These are phyloP conservation scores for Isoetes taiwanensis DNA, from an alignment of 75 land plant species.

Conservation along the genomic window DNA sequence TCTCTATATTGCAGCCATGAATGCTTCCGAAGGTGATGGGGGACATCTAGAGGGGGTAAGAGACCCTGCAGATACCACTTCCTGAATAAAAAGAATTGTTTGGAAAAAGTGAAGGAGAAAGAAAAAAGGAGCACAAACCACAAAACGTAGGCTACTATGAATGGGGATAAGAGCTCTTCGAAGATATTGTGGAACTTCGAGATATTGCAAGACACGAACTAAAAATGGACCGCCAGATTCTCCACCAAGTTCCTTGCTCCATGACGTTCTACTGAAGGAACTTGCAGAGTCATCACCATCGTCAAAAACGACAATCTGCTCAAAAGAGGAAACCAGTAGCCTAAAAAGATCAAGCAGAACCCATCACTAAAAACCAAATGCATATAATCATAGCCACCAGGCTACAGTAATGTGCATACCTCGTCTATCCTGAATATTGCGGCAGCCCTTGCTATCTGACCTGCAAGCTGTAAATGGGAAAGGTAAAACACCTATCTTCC, in stretches of 20 bases:
- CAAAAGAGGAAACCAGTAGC: background rate
- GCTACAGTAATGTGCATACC: constrained; percentile 28
- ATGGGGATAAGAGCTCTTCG: constrained; percentile 65
- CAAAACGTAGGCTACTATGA: constrained; percentile 62
- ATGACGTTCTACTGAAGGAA: constrained; percentile 4
- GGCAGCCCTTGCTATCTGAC: constrained; percentile 95
- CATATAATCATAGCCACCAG: background rate
- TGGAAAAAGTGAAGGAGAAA: background rate
- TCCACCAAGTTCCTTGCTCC: constrained; percentile 20
- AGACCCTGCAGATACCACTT: constrained; percentile 38
- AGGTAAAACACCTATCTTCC: background rate
- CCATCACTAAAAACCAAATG: background rate
- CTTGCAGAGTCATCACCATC: constrained; percentile 21
- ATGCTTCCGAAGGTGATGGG: constrained; percentile 91
- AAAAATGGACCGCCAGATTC: constrained; percentile 70
- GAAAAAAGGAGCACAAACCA: constrained; percentile 25
- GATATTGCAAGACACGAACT: constrained; percentile 55
- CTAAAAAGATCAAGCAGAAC: background rate
- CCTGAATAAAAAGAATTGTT: background rate
- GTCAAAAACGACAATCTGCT: constrained; percentile 89
- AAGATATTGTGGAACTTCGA: constrained; percentile 89
- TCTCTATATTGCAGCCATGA: constrained; percentile 91
- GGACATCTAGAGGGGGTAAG: constrained; percentile 95
- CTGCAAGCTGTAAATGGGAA: constrained; percentile 50
- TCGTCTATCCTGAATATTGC: constrained; percentile 86